Evolutionary conservation across 352 stramenopile species (phyloP).

Genomic region (Phytophthora cryptogea): DNA sequence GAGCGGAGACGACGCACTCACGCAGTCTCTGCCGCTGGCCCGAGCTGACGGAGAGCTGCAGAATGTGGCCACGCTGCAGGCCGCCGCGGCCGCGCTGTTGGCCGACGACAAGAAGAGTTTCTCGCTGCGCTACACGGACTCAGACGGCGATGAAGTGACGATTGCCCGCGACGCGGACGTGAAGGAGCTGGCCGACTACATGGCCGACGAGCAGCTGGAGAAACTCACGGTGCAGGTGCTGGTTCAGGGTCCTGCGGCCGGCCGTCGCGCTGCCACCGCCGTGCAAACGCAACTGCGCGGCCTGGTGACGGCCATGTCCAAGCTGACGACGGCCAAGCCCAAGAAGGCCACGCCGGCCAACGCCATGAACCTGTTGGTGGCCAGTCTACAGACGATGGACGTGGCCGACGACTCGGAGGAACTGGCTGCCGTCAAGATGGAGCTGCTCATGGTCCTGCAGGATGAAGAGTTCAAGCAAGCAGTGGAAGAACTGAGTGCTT

Average conservation of each 20-base stretch:
- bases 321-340: constrained; percentile 46
- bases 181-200: constrained; percentile 54
- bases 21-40: constrained; percentile 35
- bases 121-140: constrained; percentile 57
- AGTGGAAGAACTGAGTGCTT: constrained; percentile 39
- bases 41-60: not conserved
- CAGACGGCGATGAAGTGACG: constrained; percentile 62
- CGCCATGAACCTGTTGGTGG: constrained; percentile 44
- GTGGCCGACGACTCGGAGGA: constrained; percentile 45
- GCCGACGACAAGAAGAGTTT: constrained; percentile 31
- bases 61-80: constrained; percentile 1
- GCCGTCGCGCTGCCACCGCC: constrained; percentile 16
- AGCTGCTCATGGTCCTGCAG: constrained; percentile 48
- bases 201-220: constrained; percentile 51
- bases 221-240: constrained; percentile 39
- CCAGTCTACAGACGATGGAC: constrained; percentile 48
- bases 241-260: constrained; percentile 1
- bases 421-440: constrained; percentile 45
- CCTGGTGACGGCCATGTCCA: constrained; percentile 58
- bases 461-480: constrained; percentile 36
- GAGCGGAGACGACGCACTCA: constrained; percentile 13
- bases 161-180: constrained; percentile 59
- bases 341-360: constrained; percentile 45
- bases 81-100: constrained; percentile 20
- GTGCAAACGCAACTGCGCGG: constrained; percentile 49